These are phyloP conservation scores for Zopfochytrium polystomum DNA, from an alignment of 371 early-diverging fungal species.

Conservation along the genomic window DNA sequence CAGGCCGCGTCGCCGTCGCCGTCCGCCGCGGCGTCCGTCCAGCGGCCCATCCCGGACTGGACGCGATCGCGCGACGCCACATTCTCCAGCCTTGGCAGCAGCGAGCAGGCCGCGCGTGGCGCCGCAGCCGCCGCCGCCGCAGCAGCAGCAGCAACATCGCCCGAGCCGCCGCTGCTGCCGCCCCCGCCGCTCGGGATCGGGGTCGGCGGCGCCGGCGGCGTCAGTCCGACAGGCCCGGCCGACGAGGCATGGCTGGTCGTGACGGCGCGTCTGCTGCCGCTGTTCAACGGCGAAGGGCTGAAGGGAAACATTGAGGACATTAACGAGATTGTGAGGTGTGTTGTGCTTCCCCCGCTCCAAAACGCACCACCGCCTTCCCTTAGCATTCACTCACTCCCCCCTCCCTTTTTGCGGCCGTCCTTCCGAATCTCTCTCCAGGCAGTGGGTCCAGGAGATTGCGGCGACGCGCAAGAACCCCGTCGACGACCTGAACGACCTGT, in stretches of 20 bases:
- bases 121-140: too few relatives aligned
- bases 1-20: constrained; percentile 2
- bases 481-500: constrained; percentile 49
- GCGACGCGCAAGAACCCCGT: constrained; percentile 46
- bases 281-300: constrained; percentile 84
- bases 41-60: too few relatives aligned
- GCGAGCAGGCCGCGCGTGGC: too few relatives aligned
- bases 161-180: too few relatives aligned
- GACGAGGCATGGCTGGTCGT: constrained; percentile 74
- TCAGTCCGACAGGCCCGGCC: too few relatives aligned
- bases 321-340: constrained; percentile 71
- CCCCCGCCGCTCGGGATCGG: too few relatives aligned
- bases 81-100: too few relatives aligned
- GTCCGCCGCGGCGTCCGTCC: constrained; percentile 4
- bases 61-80: too few relatives aligned
- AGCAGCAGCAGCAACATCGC: too few relatives aligned
- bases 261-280: constrained; percentile 69
- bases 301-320: constrained; percentile 78
- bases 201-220: too few relatives aligned
- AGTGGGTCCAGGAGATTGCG: constrained; percentile 58
- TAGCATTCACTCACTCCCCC: not conserved
- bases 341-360: not conserved
- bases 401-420: constrained; percentile 4
- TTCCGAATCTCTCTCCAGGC: constrained; percentile 28
- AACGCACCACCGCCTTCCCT: not conserved